Evolutionary conservation across 2,329 filamentous ascomycete species (phyloP), one percentile per base, ranked within the genome.

Genomic region (Penicillium rolfsii): DNA sequence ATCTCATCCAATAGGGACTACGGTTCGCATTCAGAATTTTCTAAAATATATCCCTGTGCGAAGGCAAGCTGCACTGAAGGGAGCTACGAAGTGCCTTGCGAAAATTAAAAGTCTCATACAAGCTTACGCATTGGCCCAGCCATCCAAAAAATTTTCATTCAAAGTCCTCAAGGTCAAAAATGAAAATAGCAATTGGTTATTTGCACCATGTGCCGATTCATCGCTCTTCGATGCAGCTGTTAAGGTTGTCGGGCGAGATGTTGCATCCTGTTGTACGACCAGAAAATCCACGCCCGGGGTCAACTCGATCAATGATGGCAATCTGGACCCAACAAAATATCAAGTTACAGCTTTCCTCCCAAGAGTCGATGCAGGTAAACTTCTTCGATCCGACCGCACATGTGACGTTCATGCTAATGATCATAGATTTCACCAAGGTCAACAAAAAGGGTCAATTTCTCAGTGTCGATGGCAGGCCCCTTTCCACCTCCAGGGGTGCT

Each of bases 1-100:
- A 19, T 84, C 86, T 58, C 81, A 87, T 68, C 82, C 86, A 1
- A 78, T 86, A 4, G 87, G 87, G 1, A 89, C 86, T 1, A 87
- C 84, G 16, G 79, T 89, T 50, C 82, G 82, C 40, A 76, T 88
- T 11, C 79, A 75, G 11, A 79, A 84, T 40, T 84, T 89, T 65
- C 81, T 89, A 58, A 83, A 83, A 57, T 70, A 76, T 38, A 77
- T 88, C 19, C 87, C 87, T 7, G 87, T 89, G 5, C 81, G 87
- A 41, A 82, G 80, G 66, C 84, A 88, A 70, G 77, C 80, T 3
- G 79, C 81, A 2, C 63, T 84, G 30, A 88, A 86, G 65, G 75
- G 77, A 38, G 72, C 81, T 0, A 64, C 79, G 11, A 86, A 82
- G 64, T 81, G 73, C 7, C 67, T 88, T 4, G 72, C 76, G 5